Conservation (phyloP, 108 stramenopile genomes). For the Stephanodiscus minutulus region DNA sequence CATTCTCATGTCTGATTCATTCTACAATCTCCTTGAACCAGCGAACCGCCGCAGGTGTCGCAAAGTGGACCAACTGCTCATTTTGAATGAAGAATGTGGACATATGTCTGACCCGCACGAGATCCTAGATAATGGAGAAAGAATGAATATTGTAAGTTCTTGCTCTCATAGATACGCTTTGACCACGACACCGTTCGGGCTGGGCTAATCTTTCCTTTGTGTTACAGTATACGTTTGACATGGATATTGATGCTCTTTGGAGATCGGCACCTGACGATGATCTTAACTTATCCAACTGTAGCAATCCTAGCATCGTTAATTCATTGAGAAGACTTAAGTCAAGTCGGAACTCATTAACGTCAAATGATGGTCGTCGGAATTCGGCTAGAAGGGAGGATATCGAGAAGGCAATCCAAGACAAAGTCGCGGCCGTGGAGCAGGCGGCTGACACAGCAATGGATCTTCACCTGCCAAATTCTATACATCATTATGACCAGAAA, state of each 20-base stretch:
- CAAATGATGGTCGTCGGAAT: background rate
- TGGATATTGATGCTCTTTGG: conserved; percentile 81
- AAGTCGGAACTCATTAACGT: no score
- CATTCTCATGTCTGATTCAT: conserved; percentile 87
- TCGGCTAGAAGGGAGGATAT: background rate
- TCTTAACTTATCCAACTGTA: conserved; percentile 3
- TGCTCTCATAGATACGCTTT: background rate
- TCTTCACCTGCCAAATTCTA: conserved; percentile 68
- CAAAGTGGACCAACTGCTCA: conserved; percentile 75
- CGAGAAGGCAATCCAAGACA: background rate
- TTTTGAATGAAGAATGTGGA: conserved; percentile 69
- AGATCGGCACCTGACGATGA: conserved; percentile 30
- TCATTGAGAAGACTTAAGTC: background rate
- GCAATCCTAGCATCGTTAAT: background rate
- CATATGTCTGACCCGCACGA: conserved; percentile 30
- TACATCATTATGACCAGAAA: conserved; percentile 55
- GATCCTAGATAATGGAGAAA: conserved; percentile 1
- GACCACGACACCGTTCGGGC: background rate
- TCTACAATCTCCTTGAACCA: conserved; percentile 71
- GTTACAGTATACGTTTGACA: conserved; percentile 70
- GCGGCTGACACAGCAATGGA: conserved; percentile 19
- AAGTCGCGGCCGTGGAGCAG: conserved; percentile 32
- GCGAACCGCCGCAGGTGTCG: conserved; percentile 73
- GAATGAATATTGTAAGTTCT: conserved; percentile 12
- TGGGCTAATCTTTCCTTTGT: background rate